Evolutionary conservation across 352 stramenopile genomes (phyloP).

Genomic region (Peronospora destructor): DNA sequence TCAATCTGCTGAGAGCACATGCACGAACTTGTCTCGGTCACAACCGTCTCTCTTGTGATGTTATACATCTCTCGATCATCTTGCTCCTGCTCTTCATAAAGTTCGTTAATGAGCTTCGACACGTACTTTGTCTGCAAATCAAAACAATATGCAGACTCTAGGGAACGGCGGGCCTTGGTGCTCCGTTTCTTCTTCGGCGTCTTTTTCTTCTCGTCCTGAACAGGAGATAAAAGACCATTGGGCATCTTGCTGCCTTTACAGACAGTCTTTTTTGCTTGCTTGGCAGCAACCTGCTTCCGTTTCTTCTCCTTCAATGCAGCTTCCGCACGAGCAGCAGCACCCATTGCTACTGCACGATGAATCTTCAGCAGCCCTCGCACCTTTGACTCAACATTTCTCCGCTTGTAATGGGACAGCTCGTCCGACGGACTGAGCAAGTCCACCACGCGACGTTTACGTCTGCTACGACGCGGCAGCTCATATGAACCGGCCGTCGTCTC

Average conservation of each 20-base stretch:
- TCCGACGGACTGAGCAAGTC: conserved; percentile 17
- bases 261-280: conserved; percentile 1
- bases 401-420: conserved; percentile 1
- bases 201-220: conserved; percentile 49
- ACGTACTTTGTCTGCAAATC: conserved; percentile 35
- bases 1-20: conserved; percentile 63
- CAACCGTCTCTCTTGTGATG: conserved; percentile 52
- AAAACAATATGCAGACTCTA: conserved; percentile 35
- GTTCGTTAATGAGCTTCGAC: conserved; percentile 39
- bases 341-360: conserved; percentile 13
- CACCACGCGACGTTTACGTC: conserved; percentile 25
- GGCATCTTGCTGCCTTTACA: conserved; percentile 9
- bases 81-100: conserved; percentile 68
- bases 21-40: conserved; percentile 52
- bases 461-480: conserved; percentile 11
- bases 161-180: conserved; percentile 36
- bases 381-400: conserved; percentile 7
- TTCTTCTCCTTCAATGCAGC: conserved; percentile 15
- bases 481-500: background rate
- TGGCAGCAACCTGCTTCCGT: conserved; percentile 2
- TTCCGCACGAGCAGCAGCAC: conserved; percentile 13
- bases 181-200: conserved; percentile 38
- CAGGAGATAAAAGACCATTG: conserved; percentile 32
- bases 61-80: conserved; percentile 78
- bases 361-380: conserved; percentile 7